Conservation (phyloP, 2,329 filamentous ascomycete species). For the Colletotrichum theobromicola region DNA sequence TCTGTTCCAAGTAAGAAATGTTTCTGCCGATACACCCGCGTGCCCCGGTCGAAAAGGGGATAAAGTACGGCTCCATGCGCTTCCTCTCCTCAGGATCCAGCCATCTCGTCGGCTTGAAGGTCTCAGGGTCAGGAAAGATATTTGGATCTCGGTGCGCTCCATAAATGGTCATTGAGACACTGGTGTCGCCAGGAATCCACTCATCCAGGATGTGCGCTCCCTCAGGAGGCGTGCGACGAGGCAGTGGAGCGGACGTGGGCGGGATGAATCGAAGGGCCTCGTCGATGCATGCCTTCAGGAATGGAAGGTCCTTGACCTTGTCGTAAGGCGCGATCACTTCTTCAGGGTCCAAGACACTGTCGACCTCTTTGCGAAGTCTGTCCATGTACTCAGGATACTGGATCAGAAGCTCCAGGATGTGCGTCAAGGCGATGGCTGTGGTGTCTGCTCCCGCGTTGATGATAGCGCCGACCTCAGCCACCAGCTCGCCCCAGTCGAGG, state of each 20-base stretch:
- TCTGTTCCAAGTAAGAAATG: conserved; percentile 49
- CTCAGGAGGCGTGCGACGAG: conserved; percentile 48
- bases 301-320: conserved; percentile 55
- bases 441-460: conserved; percentile 56
- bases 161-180: conserved; percentile 45
- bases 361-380: conserved; percentile 50
- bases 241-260: conserved; percentile 46
- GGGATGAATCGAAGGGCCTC: conserved; percentile 52
- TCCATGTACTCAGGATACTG: conserved; percentile 45
- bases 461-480: conserved; percentile 60
- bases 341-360: conserved; percentile 45
- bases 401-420: conserved; percentile 57
- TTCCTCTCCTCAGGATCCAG: conserved; percentile 40
- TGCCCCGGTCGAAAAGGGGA: conserved; percentile 37
- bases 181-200: conserved; percentile 47
- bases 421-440: conserved; percentile 53
- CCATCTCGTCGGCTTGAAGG: conserved; percentile 38
- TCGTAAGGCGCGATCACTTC: conserved; percentile 53
- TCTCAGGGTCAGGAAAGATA: neutral
- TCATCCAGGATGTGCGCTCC: conserved; percentile 47
- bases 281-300: conserved; percentile 56
- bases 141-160: conserved; percentile 6
- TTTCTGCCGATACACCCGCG: conserved; percentile 32
- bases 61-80: conserved; percentile 39
- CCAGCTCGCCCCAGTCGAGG: conserved; percentile 63